A percentile compares a stretch with the other conserved stretches of the same genome.
Conservation (phyloP, 345 rosid genomes). For the Conringia planisiliqua region DNA sequence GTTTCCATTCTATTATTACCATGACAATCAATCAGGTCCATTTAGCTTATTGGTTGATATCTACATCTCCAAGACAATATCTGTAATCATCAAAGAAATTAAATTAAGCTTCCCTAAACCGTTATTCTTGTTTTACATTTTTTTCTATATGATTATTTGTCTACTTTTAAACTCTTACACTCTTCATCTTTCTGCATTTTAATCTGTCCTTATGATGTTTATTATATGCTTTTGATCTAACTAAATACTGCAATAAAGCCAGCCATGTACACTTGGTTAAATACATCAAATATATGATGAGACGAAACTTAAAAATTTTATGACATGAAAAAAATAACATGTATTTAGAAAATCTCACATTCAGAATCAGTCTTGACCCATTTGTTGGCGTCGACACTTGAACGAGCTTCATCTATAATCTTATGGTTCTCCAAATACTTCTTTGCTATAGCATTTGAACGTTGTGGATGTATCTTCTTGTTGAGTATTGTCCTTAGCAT, state of each 20-base stretch:
- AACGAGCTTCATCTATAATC: conserved; percentile 31
- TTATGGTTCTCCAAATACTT: conserved; percentile 42
- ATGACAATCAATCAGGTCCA: conserved; percentile 26
- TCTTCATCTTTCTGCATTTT: conserved; percentile 13
- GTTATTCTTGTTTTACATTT: not conserved
- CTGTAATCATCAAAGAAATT: conserved; percentile 43
- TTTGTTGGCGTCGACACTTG: conserved; percentile 47
- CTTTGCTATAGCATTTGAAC: conserved; percentile 33
- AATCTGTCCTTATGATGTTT: conserved; percentile 20
- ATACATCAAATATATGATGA: not conserved
- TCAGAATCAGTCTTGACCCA: conserved; percentile 91
- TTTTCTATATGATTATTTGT: not conserved
- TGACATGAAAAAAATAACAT: not conserved
- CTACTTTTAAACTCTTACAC: conserved; percentile 7
- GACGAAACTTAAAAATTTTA: not conserved
- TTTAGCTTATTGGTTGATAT: conserved; percentile 31
- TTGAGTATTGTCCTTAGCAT: conserved; percentile 58
- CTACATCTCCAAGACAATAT: conserved; percentile 80
- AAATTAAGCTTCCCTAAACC: conserved; percentile 17
- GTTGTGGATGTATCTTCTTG: conserved; percentile 71
- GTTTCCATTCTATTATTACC: conserved; percentile 20
- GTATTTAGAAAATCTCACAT: conserved; percentile 45
- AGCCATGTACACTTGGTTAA: conserved; percentile 7
- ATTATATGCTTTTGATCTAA: conserved; percentile 28
- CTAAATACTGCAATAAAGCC: conserved; percentile 21